phyloP scores from a whole-genome alignment of 768 basidiomycete species.

The Cystofilobasidium ferigula region DNA sequence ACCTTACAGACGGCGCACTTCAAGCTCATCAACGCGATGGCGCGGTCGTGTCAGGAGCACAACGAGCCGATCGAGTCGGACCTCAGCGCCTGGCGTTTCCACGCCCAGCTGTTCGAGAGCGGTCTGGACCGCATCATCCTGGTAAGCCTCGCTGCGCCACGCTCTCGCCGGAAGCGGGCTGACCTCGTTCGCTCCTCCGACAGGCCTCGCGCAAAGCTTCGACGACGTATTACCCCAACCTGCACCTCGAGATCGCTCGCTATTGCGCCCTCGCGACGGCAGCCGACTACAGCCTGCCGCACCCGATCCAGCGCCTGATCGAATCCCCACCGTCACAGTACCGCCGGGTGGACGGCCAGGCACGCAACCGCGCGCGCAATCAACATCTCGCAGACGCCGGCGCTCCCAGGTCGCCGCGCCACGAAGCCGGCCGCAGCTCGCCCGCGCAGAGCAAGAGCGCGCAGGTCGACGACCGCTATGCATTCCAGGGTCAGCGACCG shows the following conservation, averaged over 20 bases:
- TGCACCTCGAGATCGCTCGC: constrained; percentile 85
- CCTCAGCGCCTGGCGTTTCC: constrained; percentile 59
- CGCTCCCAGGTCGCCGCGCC: background rate
- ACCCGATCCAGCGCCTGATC: constrained; percentile 64
- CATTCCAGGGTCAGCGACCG: constrained; percentile 9
- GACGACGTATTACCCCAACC: constrained; percentile 79
- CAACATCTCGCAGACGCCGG: constrained; percentile 23
- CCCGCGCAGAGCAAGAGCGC: background rate
- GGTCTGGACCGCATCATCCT: constrained; percentile 83
- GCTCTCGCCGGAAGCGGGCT: background rate
- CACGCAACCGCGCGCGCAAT: background rate
- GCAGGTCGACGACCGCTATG: constrained; percentile 14
- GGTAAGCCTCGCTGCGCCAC: constrained; percentile 44
- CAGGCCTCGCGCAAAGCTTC: constrained; percentile 94
- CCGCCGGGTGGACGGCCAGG: constrained; percentile 32
- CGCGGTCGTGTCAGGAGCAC: constrained; percentile 53
- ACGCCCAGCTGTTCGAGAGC: constrained; percentile 74
- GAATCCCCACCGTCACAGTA: constrained; percentile 62
- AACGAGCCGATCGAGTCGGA: constrained; percentile 50
- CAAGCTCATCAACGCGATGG: constrained; percentile 70
- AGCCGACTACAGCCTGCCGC: constrained; percentile 68
- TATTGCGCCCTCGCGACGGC: constrained; percentile 60
- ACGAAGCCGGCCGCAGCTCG: background rate
- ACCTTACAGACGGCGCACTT: constrained; percentile 66
- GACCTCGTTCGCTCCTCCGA: background rate